phyloP scores from a whole-genome alignment of 768 basidiomycete genomes.

The Piloderma croceum region DNA sequence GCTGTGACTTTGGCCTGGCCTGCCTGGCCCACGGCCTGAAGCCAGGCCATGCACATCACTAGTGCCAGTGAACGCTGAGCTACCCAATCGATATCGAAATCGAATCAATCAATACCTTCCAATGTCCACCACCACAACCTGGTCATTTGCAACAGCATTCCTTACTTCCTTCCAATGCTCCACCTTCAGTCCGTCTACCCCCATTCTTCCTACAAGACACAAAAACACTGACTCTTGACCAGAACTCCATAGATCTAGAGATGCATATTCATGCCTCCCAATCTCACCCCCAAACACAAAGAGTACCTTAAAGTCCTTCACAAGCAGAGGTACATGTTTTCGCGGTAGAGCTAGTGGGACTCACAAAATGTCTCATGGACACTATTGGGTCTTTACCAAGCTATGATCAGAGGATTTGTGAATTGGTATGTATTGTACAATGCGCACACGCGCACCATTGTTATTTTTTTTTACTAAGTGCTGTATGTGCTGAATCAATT shows the following conservation, averaged over 20 bases:
- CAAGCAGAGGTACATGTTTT: slow-evolving; percentile 38
- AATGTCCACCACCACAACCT: no score
- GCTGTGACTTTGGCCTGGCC: no score
- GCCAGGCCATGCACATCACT: no score
- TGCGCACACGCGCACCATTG: not conserved
- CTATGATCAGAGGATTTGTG: slow-evolving; percentile 72
- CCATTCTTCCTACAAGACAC: not conserved
- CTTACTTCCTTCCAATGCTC: no score
- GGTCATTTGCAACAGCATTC: no score
- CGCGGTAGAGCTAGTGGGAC: slow-evolving; percentile 45
- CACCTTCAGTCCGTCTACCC: slow-evolving; percentile 2
- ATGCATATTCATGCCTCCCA: slow-evolving; percentile 40
- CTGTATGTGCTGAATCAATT: no score
- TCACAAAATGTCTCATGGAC: slow-evolving; percentile 58
- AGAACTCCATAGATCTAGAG: slow-evolving; percentile 39
- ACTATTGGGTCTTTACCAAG: slow-evolving; percentile 60
- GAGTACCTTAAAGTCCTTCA: no score
- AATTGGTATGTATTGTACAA: slow-evolving; percentile 43
- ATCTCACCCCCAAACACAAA: slow-evolving; percentile 12
- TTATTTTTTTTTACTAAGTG: no score
- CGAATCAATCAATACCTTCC: no score
- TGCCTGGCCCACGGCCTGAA: no score
- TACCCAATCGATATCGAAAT: no score
- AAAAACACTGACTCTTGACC: slow-evolving; percentile 9
- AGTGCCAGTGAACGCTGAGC: no score